A percentile compares a stretch with the other conserved stretches of the same genome.
These are phyloP conservation scores for Gossypium sturtianum DNA, from an alignment of 345 rosid genomes.

Conservation along the genomic window DNA sequence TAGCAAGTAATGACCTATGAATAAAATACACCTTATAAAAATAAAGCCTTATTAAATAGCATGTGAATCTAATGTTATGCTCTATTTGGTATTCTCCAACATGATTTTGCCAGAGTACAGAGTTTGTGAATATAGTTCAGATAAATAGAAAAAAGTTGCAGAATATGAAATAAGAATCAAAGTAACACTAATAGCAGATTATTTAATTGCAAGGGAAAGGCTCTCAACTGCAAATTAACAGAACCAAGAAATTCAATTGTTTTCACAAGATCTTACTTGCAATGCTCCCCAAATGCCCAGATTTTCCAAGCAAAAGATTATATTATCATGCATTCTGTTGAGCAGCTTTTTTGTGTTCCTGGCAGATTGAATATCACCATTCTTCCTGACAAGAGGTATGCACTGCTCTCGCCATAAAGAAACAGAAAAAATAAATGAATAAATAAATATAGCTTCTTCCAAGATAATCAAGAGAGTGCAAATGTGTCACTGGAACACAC, in stretches of 20 bases:
- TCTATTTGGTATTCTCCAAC: neutral
- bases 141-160: neutral
- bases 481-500: conserved; percentile 28
- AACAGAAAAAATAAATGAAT: conserved; percentile 16
- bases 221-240: neutral
- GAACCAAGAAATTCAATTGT: conserved; percentile 13
- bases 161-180: neutral
- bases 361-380: conserved; percentile 39
- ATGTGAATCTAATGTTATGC: neutral
- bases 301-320: conserved; percentile 50
- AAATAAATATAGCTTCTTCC: conserved; percentile 3
- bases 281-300: conserved; percentile 86
- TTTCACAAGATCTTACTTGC: conserved; percentile 42
- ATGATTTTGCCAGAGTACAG: neutral
- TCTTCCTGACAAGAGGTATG: conserved; percentile 41
- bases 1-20: too few species aligned
- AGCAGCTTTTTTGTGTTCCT: conserved; percentile 53
- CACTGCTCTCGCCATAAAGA: conserved; percentile 50
- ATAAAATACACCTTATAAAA: too few species aligned
- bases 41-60: neutral
- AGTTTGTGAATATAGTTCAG: neutral
- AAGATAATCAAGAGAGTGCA: conserved; percentile 17
- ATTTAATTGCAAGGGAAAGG: neutral
- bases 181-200: neutral
- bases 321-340: conserved; percentile 59